Evolutionary conservation across 768 basidiomycete species (phyloP), one percentile per base, ranked within the genome.

Genomic region (Suillus placidus): DNA sequence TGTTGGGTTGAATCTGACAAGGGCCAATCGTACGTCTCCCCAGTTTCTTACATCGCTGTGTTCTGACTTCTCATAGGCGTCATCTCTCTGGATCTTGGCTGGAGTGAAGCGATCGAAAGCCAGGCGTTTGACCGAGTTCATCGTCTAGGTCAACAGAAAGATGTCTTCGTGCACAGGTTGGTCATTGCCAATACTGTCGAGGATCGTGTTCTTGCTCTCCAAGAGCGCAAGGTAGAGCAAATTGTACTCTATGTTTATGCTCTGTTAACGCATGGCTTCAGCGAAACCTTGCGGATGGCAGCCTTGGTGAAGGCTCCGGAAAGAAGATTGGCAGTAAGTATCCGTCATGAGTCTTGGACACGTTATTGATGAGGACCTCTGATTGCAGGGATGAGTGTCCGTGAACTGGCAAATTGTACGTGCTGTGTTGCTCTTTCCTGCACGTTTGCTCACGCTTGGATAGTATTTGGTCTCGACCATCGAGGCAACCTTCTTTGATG

Each of bases 201-300:
- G 71, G 87, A 91, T 70, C 81, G 91, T n/a, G 86, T 93, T 38
- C 79, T 90, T 34, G 79, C 79, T 0, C 76, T 92, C 66, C 90
- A 91, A 69, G 82, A 85, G 49, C 80, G 85, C 64, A 90, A 90
- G 80, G 83, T 83, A 64, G 23, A 73, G 65, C 26, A n/a, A 12
- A 30, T 26, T 42, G 40, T 61, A n/a, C 62, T 43, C 3, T 30
- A 61, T n/a, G n/a, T 32, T 20, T 54, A 2, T 49, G 47, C 26
- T 12, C n/a, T 30, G 37, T 26, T 26, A 8, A 55, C 5, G 23
- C 64, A 68, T 38, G 66, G 18, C 20, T 49, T 40, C 62, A 58
- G 45, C 61, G 84, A 82, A 77, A 75, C 35, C 80, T 89, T 13
- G 86, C 88, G 9, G 87, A 88, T 71, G 85, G 85, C 10, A 82